Percentiles rank a stretch among this genome's conserved stretches.
phyloP scores from a whole-genome alignment of 2,329 filamentous ascomycete genomes.

The Xylaria sp. region DNA sequence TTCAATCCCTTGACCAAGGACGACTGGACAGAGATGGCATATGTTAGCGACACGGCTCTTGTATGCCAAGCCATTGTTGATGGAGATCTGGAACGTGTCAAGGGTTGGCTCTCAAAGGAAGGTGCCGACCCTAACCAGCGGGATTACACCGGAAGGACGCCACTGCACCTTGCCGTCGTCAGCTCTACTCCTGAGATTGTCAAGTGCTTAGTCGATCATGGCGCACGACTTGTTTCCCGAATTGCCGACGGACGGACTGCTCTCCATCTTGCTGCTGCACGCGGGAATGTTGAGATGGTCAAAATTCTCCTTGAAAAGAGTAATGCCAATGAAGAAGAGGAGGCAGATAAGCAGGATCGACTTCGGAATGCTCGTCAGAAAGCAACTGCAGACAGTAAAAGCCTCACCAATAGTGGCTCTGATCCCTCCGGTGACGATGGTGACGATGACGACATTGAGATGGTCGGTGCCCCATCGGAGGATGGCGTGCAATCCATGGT shows the following conservation, averaged over 20 bases:
- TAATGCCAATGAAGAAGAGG: conserved; percentile 63
- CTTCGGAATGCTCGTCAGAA: conserved; percentile 38
- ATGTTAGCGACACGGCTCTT: conserved; percentile 70
- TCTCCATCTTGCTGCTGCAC: conserved; percentile 71
- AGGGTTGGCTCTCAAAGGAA: conserved; percentile 64
- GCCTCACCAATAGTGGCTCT: conserved; percentile 17
- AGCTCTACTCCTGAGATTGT: conserved; percentile 66
- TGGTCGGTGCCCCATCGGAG: conserved; percentile 44
- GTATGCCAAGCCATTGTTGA: conserved; percentile 80
- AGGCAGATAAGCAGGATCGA: conserved; percentile 53
- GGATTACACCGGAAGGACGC: conserved; percentile 73
- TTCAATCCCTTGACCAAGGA: conserved; percentile 78
- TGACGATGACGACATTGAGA: conserved; percentile 37
- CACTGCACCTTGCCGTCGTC: conserved; percentile 70
- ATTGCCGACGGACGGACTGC: conserved; percentile 76
- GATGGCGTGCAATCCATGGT: conserved; percentile 48
- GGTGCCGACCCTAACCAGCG: conserved; percentile 65
- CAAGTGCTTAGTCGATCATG: conserved; percentile 63
- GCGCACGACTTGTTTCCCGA: conserved; percentile 66
- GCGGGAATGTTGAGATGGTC: conserved; percentile 64
- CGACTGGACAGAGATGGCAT: conserved; percentile 90
- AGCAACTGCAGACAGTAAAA: conserved; percentile 24
- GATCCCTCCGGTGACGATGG: conserved; percentile 26
- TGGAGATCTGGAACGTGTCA: conserved; percentile 62
- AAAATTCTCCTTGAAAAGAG: conserved; percentile 69